Conservation (phyloP, 225 moss, liverwort and hornwort species). For the Rhytidiadelphus loreus region DNA sequence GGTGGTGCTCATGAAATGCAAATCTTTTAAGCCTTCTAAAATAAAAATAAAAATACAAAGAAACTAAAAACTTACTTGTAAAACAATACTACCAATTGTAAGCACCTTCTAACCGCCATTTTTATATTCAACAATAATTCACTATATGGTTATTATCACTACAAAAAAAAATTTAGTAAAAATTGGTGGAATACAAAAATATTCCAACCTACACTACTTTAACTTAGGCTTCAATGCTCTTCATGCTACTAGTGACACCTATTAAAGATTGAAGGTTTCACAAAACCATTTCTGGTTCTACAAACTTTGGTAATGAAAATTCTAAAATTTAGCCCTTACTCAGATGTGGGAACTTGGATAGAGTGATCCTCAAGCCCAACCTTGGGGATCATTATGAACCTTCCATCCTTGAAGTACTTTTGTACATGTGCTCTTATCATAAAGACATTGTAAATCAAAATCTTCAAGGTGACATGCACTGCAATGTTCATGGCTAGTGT, state of each 20-base stretch:
- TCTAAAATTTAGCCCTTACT: rapidly evolving
- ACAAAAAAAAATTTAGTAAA: not conserved
- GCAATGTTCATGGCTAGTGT: no score
- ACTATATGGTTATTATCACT: not conserved
- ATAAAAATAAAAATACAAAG: not conserved
- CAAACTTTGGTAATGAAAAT: not conserved
- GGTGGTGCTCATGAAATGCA: not conserved
- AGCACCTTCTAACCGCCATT: rapidly evolving
- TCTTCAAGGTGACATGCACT: no score
- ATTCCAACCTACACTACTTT: not conserved
- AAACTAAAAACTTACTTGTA: rapidly evolving
- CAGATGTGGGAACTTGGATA: rapidly evolving
- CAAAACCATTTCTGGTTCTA: rapidly evolving
- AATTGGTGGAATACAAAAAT: not conserved
- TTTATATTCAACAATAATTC: not conserved
- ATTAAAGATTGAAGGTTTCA: not conserved
- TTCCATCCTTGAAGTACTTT: rapidly evolving
- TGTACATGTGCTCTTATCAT: rapidly evolving
- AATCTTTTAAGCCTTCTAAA: not conserved
- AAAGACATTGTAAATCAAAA: no score
- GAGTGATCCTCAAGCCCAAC: rapidly evolving
- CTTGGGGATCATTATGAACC: not conserved
- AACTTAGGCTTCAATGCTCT: rapidly evolving
- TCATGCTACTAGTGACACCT: rapidly evolving
- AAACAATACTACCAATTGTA: not conserved